Evolutionary conservation across 441 rosid species (phyloP).

Genomic region (Biscutella auriculata): DNA sequence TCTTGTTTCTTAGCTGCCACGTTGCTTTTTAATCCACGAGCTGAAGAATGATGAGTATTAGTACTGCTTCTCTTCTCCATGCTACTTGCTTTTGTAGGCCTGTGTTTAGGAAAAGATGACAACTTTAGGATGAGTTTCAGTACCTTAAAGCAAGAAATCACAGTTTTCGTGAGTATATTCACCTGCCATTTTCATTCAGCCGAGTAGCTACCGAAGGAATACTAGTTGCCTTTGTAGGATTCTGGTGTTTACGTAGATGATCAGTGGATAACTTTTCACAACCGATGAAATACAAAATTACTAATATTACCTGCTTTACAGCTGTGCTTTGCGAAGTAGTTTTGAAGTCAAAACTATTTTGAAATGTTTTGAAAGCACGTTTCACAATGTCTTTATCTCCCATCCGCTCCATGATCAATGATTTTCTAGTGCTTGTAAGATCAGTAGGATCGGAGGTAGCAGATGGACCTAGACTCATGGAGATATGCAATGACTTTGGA

Average conservation of each 20-base stretch:
- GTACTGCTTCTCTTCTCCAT: constrained; percentile 32
- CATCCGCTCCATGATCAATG: constrained; percentile 89
- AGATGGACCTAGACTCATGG: constrained; percentile 41
- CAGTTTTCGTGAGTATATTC: constrained; percentile 7
- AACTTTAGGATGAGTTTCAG: not conserved
- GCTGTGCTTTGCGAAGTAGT: constrained; percentile 32
- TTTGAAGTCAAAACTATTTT: constrained; percentile 37
- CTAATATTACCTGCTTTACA: constrained; percentile 45
- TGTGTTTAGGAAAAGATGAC: constrained; percentile 5
- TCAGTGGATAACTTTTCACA: not conserved
- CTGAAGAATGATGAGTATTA: constrained; percentile 28
- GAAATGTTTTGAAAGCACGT: constrained; percentile 84
- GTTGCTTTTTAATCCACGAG: constrained; percentile 37
- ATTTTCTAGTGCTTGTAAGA: constrained; percentile 36
- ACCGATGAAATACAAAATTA: not conserved
- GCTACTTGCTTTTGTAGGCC: constrained; percentile 36
- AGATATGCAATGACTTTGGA: constrained; percentile 67
- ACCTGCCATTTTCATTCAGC: constrained; percentile 61
- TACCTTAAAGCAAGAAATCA: not conserved
- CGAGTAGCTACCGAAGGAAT: constrained; percentile 29
- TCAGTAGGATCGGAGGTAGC: constrained; percentile 33
- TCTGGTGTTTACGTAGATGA: constrained; percentile 24
- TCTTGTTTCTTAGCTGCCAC: constrained; percentile 35
- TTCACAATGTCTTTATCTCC: constrained; percentile 95
- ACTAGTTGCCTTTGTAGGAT: constrained; percentile 29